Base-by-base conservation (phyloP, 768 basidiomycete species). In the Calocybe cyanea region DNA sequence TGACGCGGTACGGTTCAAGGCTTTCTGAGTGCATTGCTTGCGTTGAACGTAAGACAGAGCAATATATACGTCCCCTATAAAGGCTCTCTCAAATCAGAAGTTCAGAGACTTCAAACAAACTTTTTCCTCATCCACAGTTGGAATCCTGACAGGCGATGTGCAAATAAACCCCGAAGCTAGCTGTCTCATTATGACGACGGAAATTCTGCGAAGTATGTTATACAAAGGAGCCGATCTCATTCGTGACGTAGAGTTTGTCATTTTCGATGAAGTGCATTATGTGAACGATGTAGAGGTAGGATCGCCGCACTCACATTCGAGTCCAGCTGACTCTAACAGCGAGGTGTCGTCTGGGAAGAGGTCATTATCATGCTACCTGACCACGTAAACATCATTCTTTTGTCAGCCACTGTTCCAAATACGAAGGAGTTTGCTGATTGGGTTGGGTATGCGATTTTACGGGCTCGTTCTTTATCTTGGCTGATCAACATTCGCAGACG, bases 361-460 rank as follows among this genome's bases (percentile, higher is more conserved):
- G 95, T 99, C 20, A 99, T 99, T 54, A 99, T 99, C 63, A 97
- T 99, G 93, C 74, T 99, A 10, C 96, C 96, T 0, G 96, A 98
- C 54, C 95, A 99, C 65, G 88, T 98, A 62, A 95, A 88, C 64
- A 98, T 99, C 59, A 97, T 99, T 45, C 72, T 99, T 34, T 72
- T 99, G 13, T 97, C 94, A 2, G 96, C 96, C 7, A 99, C 96
- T 2, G 95, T 99, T 0, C 94, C 96, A 7, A 99, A 99, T 59
- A 92, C 94, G 10, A 91, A 87, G 60, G 96, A 98, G 60, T 99
- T 99, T 59, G 96, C 96, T 3, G 93, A 93, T 54, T 99, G 96
- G 96, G 95, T 98, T 48, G 96, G 96, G 95, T 97, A 62, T 60
- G 85, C 61, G 38, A 18, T 20, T 21, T 32, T 24, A 15, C 44